Conservation (phyloP, 1,284 basidiomycete genomes). For the Ceraceosorus guamensis region DNA sequence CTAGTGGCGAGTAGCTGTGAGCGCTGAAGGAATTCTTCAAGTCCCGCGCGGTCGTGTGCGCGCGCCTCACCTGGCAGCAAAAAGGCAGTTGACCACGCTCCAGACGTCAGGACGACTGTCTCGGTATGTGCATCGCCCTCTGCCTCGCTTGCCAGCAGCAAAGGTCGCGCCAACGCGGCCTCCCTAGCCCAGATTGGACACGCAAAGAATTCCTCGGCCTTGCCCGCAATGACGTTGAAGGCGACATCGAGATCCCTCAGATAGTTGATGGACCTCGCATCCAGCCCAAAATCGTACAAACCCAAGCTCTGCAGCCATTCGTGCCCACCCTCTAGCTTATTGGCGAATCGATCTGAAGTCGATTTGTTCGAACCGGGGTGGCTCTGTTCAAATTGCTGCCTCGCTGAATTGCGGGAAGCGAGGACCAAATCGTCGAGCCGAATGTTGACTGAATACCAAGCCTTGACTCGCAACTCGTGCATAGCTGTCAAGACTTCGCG, state of each 20-base stretch:
- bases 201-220: conserved; percentile 4
- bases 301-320: conserved; percentile 2
- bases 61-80: not conserved
- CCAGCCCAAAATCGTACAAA: conserved; percentile 5
- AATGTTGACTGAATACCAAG: not conserved
- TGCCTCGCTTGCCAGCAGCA: not conserved
- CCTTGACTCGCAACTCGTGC: conserved; percentile 1
- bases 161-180: not conserved
- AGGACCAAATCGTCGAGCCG: not conserved
- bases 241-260: conserved; percentile 4
- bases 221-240: conserved; percentile 5
- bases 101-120: conserved; percentile 1
- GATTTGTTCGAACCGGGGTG: not conserved
- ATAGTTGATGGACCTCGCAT: not conserved
- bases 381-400: too few species aligned
- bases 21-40: conserved; percentile 5
- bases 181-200: not conserved
- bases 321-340: not conserved
- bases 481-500: not conserved
- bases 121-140: not conserved
- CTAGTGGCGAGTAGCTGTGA: conserved; percentile 4
- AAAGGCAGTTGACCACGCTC: not conserved
- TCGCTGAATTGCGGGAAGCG: not conserved
- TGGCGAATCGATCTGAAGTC: not conserved
- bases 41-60: not conserved